A percentile compares a stretch with the other conserved stretches of the same genome.
Evolutionary conservation across 2,329 filamentous ascomycete species (phyloP).

Genomic region (Lachnellula subtilissima): DNA sequence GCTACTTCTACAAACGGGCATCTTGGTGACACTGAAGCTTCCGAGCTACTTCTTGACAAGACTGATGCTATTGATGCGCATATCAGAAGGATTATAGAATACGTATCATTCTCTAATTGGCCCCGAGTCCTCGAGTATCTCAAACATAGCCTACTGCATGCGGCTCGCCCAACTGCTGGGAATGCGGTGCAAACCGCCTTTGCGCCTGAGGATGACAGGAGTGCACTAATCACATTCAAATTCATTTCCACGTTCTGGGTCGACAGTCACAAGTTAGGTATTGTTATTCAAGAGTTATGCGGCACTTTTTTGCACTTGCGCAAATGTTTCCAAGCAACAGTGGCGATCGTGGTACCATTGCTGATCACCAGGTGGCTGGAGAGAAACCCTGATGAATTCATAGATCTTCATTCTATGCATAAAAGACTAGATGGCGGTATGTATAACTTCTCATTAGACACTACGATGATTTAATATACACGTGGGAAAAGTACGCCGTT

Average conservation of each 20-base stretch:
- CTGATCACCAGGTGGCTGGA: slow-evolving; percentile 63
- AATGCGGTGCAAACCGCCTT: slow-evolving; percentile 19
- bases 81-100: slow-evolving; percentile 56
- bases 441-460: neutral
- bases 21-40: slow-evolving; percentile 24
- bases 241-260: slow-evolving; percentile 62
- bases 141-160: slow-evolving; percentile 36
- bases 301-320: slow-evolving; percentile 63
- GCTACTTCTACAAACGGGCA: slow-evolving; percentile 24
- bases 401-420: slow-evolving; percentile 55
- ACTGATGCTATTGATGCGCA: slow-evolving; percentile 47
- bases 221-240: slow-evolving; percentile 50
- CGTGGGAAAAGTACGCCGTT: no score
- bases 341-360: slow-evolving; percentile 58
- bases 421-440: slow-evolving; percentile 56
- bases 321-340: slow-evolving; percentile 57
- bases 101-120: slow-evolving; percentile 62
- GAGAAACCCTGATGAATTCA: slow-evolving; percentile 59
- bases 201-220: slow-evolving; percentile 28
- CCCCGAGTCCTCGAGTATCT: slow-evolving; percentile 54
- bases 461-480: neutral
- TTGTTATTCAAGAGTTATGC: slow-evolving; percentile 61
- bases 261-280: slow-evolving; percentile 55
- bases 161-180: slow-evolving; percentile 24
- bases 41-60: slow-evolving; percentile 27